Percentiles rank a stretch among this genome's conserved stretches.
These are phyloP conservation scores for Keqinozyma sinolaborantium DNA, from an alignment of 1,139 yeast species.

Conservation along the genomic window DNA sequence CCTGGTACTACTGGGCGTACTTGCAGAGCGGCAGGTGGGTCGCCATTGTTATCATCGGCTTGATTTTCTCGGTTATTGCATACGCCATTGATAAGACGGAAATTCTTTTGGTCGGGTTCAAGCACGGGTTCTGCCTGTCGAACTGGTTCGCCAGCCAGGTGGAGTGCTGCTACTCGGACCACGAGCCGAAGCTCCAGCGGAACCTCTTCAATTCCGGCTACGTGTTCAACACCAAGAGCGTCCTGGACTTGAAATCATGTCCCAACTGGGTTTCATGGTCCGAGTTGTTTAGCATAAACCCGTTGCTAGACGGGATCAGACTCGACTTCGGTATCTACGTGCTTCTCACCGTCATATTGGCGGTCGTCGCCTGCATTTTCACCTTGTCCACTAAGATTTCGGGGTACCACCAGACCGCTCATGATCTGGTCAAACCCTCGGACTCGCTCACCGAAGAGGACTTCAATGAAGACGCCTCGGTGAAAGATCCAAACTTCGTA, in stretches of 20 bases:
- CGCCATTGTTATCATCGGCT: slow-evolving; percentile 46
- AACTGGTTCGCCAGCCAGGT: slow-evolving; percentile 47
- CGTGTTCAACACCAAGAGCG: slow-evolving; percentile 9
- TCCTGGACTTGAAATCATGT: slow-evolving; percentile 21
- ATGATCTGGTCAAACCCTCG: neutral
- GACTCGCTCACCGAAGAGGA: slow-evolving; percentile 2
- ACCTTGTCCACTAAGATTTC: slow-evolving; percentile 49
- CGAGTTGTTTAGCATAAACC: slow-evolving; percentile 17
- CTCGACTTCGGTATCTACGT: slow-evolving; percentile 40
- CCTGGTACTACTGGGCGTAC: slow-evolving; percentile 23
- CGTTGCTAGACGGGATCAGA: slow-evolving; percentile 12
- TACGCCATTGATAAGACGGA: slow-evolving; percentile 51
- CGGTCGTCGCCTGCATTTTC: slow-evolving; percentile 43
- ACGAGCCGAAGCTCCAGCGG: slow-evolving; percentile 1
- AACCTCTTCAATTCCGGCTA: slow-evolving; percentile 22
- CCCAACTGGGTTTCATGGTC: slow-evolving; percentile 51
- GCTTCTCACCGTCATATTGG: slow-evolving; percentile 37
- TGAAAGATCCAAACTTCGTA: slow-evolving; percentile 1
- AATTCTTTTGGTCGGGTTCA: slow-evolving; percentile 48
- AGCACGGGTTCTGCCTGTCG: slow-evolving; percentile 50
- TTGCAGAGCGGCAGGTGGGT: slow-evolving; percentile 43
- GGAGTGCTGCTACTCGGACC: slow-evolving; percentile 37
- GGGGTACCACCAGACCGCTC: slow-evolving; percentile 10
- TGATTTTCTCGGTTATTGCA: slow-evolving; percentile 49
- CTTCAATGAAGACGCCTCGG: neutral